Conservation (phyloP, 192 early-diverging fungal species). For the Funneliformis geosporum region DNA sequence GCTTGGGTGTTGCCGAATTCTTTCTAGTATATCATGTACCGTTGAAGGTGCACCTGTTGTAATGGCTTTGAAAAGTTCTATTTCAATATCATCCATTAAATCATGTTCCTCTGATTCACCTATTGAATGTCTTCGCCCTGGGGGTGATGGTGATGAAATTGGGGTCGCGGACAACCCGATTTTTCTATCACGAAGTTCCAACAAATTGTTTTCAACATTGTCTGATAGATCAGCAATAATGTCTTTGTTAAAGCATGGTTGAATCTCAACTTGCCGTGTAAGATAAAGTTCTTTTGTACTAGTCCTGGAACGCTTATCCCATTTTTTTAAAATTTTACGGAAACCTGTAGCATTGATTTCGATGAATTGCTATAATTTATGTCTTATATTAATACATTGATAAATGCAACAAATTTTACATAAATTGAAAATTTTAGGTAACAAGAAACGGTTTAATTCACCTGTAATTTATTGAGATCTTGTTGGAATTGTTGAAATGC, state of each 20-base stretch:
- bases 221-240: slow-evolving; percentile 90
- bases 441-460: slow-evolving; percentile 32
- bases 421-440: too few species aligned
- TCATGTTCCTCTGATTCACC: slow-evolving; percentile 38
- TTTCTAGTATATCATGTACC: slow-evolving; percentile 55
- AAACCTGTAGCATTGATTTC: slow-evolving; percentile 96
- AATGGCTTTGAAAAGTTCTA: slow-evolving; percentile 58
- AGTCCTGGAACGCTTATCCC: slow-evolving; percentile 98
- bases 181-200: slow-evolving; percentile 73
- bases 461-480: slow-evolving; percentile 94
- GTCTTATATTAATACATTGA: not conserved
- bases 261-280: slow-evolving; percentile 94
- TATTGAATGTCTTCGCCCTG: slow-evolving; percentile 36
- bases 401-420: too few species aligned
- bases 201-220: slow-evolving; percentile 70
- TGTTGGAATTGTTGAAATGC: slow-evolving; percentile 90
- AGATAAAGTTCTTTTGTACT: slow-evolving; percentile 98
- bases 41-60: slow-evolving; percentile 45
- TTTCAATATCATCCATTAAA: slow-evolving; percentile 60
- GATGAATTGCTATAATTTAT: slow-evolving; percentile 79
- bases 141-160: slow-evolving; percentile 34
- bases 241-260: slow-evolving; percentile 96
- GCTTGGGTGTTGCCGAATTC: slow-evolving; percentile 46
- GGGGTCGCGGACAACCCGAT: slow-evolving; percentile 37
- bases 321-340: slow-evolving; percentile 99